These are phyloP conservation scores for Claviceps sorghi DNA, from an alignment of 2,329 filamentous ascomycete genomes.

Conservation along the genomic window DNA sequence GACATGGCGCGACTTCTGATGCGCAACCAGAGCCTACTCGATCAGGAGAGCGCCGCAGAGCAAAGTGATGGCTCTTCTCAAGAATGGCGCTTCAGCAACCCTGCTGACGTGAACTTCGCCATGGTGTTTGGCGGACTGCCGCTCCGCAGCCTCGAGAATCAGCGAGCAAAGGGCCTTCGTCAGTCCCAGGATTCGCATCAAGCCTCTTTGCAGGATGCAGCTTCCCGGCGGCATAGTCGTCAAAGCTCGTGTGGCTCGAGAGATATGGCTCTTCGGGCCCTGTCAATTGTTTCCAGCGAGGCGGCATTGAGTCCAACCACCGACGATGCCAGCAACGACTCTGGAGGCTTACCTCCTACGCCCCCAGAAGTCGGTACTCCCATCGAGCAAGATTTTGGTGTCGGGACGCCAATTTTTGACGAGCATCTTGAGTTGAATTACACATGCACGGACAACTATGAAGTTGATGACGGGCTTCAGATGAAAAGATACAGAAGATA, in stretches of 20 bases:
- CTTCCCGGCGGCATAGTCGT: conserved; percentile 3
- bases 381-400: conserved; percentile 13
- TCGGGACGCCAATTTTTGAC: conserved; percentile 12
- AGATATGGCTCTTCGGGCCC: conserved; percentile 4
- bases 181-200: conserved; percentile 5
- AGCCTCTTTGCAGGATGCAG: neutral
- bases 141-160: conserved; percentile 16
- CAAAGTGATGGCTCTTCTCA: conserved; percentile 13
- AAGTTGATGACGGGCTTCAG: conserved; percentile 20
- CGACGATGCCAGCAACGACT: conserved; percentile 20
- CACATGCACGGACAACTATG: conserved; percentile 15
- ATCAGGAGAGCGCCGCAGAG: conserved; percentile 9
- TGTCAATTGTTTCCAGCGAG: conserved; percentile 18
- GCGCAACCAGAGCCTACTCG: conserved; percentile 19
- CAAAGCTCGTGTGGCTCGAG: conserved; percentile 5
- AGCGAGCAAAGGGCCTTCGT: conserved; percentile 11
- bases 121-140: conserved; percentile 24
- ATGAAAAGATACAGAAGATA: conserved; percentile 22
- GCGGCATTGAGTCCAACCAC: conserved; percentile 21
- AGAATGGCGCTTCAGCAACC: conserved; percentile 8
- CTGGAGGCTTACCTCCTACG: conserved; percentile 19
- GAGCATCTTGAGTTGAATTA: conserved; percentile 17
- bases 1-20: conserved; percentile 21
- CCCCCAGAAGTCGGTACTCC: conserved; percentile 23
- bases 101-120: conserved; percentile 16